Base-by-base conservation (phyloP, 148 eudicot genomes). In the Bassia scoparia region DNA sequence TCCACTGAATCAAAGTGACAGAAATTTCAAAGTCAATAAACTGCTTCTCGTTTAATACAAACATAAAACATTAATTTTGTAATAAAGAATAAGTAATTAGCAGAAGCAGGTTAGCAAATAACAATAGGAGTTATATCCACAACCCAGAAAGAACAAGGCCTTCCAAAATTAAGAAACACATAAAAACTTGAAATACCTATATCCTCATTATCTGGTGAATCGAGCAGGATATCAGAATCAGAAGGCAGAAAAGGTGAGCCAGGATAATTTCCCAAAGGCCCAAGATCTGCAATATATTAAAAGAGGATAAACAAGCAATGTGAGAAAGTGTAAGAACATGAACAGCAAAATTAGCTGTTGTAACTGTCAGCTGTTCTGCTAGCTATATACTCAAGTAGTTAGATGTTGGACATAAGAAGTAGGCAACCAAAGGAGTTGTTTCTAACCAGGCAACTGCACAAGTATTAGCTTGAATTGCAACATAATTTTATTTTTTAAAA, bases 221-320 rank as follows among this genome's bases (percentile, higher is more conserved):
- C 89, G 30, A 89, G 88, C 77, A 91, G 76, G 76, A 91, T 87
- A 84, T 91, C 98, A 23, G 97, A 88, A 85, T 95, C 99, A 69
- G 99, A 95, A 58, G 86, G 94, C 73, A 95, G 78, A 80, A 91
- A 95, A 18, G 99, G 97, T 20, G 97, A 95, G 52, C 97, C 96
- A 50, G 97, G 93, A 86, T 95, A 95, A 78, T 95, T 91, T 79
- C 99, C 97, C 79, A 95, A 83, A 53, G 90, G 86, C 77, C 98
- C 98, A 78, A 95, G 88, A 87, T 95, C 99, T 95, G 93, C 75
- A 74, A 44, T 66, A 50, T 44, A 44, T 56, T 29, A 27, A 18
- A 23, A 41, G 66, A 33, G 17, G 41, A 35, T 17, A 59, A 61
- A 56, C 10, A 76, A 64, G 43, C 56, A 10, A 43, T 78, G 11